Conservation (phyloP, 2,329 filamentous ascomycete species). For the Penicillium sp. region DNA sequence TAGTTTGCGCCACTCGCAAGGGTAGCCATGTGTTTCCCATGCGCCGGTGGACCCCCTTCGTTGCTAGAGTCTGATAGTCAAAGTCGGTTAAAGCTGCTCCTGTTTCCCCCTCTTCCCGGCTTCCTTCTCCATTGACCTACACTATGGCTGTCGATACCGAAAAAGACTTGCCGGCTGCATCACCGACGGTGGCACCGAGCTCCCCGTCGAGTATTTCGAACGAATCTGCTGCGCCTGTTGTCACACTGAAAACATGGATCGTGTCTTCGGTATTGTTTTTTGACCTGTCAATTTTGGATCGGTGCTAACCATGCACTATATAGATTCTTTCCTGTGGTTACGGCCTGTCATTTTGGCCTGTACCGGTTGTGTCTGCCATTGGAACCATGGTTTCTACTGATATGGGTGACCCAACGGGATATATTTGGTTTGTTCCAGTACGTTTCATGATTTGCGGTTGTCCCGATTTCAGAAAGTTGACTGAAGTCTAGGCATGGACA, state of each 20-base stretch:
- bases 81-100: background rate
- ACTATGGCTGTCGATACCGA: conserved; percentile 11
- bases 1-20: background rate
- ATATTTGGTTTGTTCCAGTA: conserved; percentile 34
- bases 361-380: conserved; percentile 32
- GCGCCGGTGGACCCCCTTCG: background rate
- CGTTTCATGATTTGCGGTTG: background rate
- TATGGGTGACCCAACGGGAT: conserved; percentile 28
- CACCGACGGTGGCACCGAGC: conserved; percentile 1
- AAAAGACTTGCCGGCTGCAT: conserved; percentile 3
- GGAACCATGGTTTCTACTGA: conserved; percentile 28
- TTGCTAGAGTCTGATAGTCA: background rate
- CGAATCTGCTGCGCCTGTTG: conserved; percentile 15
- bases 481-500: conserved; percentile 27
- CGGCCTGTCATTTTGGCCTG: conserved; percentile 36
- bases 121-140: background rate
- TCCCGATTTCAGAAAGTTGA: background rate
- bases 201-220: conserved; percentile 4
- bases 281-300: background rate
- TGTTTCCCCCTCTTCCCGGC: background rate
- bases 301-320: background rate
- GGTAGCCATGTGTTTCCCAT: background rate
- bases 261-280: conserved; percentile 20
- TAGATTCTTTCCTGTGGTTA: conserved; percentile 36
- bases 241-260: conserved; percentile 30